Conservation (phyloP, 1,284 basidiomycete genomes). For the Rhodotorula sp. region DNA sequence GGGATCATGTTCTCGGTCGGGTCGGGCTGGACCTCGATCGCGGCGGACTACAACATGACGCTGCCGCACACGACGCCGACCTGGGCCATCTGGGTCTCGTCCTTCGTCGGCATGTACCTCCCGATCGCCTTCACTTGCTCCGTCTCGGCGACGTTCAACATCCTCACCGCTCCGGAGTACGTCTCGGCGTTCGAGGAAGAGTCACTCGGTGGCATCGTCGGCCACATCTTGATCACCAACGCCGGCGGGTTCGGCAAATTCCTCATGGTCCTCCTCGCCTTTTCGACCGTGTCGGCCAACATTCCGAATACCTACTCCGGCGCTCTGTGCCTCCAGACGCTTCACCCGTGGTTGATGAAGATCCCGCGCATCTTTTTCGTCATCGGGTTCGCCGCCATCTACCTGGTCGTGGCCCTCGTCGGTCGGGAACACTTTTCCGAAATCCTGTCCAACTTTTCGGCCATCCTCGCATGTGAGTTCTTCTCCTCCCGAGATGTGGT, state of each 20-base stretch:
- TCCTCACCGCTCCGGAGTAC: slow-evolving; percentile 59
- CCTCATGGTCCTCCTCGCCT: slow-evolving; percentile 59
- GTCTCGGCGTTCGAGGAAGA: slow-evolving; percentile 55
- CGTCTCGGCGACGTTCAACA: slow-evolving; percentile 54
- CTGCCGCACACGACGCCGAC: slow-evolving; percentile 38
- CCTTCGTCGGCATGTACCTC: slow-evolving; percentile 61
- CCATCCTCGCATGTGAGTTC: background rate
- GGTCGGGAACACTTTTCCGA: slow-evolving; percentile 60
- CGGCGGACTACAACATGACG: slow-evolving; percentile 35
- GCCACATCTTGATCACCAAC: slow-evolving; percentile 50
- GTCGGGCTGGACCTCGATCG: slow-evolving; percentile 30
- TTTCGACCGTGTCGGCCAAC: slow-evolving; percentile 52
- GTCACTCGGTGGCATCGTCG: slow-evolving; percentile 55
- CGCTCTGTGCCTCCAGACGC: slow-evolving; percentile 59
- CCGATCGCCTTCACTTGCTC: slow-evolving; percentile 59
- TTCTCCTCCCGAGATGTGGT: background rate
- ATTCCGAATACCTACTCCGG: slow-evolving; percentile 40
- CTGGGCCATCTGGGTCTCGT: slow-evolving; percentile 48
- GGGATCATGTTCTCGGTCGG: slow-evolving; percentile 37
- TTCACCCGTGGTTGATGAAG: slow-evolving; percentile 58
- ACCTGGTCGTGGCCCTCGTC: slow-evolving; percentile 61
- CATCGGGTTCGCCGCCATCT: slow-evolving; percentile 56
- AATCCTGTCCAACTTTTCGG: slow-evolving; percentile 57
- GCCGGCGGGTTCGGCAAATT: slow-evolving; percentile 59
- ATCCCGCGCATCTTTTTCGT: slow-evolving; percentile 65